Evolutionary conservation across 768 basidiomycete genomes (phyloP).

Genomic region (Auricularia cornea): DNA sequence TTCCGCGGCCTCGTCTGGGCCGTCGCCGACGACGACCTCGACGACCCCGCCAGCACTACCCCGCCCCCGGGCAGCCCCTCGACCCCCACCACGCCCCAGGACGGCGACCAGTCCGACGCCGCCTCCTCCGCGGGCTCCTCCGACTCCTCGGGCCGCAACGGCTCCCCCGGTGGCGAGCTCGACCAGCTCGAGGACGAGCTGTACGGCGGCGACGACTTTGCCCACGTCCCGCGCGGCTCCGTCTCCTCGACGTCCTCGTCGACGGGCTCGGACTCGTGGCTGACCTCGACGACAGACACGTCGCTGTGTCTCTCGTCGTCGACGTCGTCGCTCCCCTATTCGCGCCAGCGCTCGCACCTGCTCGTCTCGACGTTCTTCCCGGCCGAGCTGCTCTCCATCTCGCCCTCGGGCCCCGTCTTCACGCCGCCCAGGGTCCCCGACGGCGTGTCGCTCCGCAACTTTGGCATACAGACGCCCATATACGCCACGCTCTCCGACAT

Average conservation of each 20-base stretch:
- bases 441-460: constrained; percentile 78
- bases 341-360: constrained; percentile 13
- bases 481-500: constrained; percentile 86
- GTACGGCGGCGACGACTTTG: constrained; percentile 24
- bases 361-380: constrained; percentile 24
- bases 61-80: not conserved
- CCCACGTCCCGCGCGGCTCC: constrained; percentile 8
- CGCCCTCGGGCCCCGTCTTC: constrained; percentile 48
- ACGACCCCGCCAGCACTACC: constrained; percentile 8
- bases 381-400: constrained; percentile 27
- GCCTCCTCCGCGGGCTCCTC: constrained; percentile 7
- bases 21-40: constrained; percentile 59
- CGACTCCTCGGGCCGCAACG: constrained; percentile 21
- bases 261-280: constrained; percentile 11
- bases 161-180: constrained; percentile 18
- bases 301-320: constrained; percentile 2
- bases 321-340: not conserved
- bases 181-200: constrained; percentile 18
- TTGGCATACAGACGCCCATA: constrained; percentile 85
- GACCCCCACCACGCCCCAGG: constrained; percentile 18
- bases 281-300: constrained; percentile 5
- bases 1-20: constrained; percentile 82
- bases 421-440: constrained; percentile 65
- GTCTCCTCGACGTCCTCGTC: constrained; percentile 12
- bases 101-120: constrained; percentile 18